These are phyloP conservation scores for Leccinum angustisporum DNA, from an alignment of 1,284 basidiomycete genomes.

Conservation along the genomic window DNA sequence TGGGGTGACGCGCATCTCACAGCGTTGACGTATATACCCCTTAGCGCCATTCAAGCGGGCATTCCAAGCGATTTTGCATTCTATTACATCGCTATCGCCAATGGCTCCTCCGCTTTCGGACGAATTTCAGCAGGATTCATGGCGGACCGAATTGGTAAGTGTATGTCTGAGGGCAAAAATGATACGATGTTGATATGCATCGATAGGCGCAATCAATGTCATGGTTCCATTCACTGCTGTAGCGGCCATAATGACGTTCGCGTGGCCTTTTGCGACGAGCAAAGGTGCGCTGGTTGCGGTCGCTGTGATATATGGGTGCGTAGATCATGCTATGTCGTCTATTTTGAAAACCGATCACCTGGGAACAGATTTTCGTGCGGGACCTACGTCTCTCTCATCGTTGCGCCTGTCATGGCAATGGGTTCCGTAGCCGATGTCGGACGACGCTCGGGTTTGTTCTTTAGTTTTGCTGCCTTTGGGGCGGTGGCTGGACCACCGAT, in stretches of 20 bases:
- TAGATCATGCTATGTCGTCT: background rate
- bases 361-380: slow-evolving; percentile 57
- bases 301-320: slow-evolving; percentile 46
- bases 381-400: slow-evolving; percentile 53
- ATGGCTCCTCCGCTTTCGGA: slow-evolving; percentile 45
- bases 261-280: slow-evolving; percentile 46
- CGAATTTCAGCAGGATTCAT: slow-evolving; percentile 42
- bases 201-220: slow-evolving; percentile 42
- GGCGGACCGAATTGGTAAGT: slow-evolving; percentile 42
- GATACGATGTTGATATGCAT: background rate
- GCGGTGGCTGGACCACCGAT: slow-evolving; percentile 50
- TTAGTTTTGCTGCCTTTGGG: slow-evolving; percentile 50
- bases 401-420: slow-evolving; percentile 57
- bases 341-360: slow-evolving; percentile 23
- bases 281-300: slow-evolving; percentile 37
- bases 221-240: slow-evolving; percentile 43
- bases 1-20: background rate
- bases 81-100: slow-evolving; percentile 50
- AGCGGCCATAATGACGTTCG: slow-evolving; percentile 41
- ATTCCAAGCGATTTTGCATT: slow-evolving; percentile 39
- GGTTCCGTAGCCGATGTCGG: slow-evolving; percentile 60
- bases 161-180: background rate
- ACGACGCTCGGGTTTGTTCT: slow-evolving; percentile 55
- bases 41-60: slow-evolving; percentile 39
- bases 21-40: slow-evolving; percentile 53